These are phyloP conservation scores for Fusarium falciforme DNA, from an alignment of 2,329 filamentous ascomycete species.

Conservation along the genomic window DNA sequence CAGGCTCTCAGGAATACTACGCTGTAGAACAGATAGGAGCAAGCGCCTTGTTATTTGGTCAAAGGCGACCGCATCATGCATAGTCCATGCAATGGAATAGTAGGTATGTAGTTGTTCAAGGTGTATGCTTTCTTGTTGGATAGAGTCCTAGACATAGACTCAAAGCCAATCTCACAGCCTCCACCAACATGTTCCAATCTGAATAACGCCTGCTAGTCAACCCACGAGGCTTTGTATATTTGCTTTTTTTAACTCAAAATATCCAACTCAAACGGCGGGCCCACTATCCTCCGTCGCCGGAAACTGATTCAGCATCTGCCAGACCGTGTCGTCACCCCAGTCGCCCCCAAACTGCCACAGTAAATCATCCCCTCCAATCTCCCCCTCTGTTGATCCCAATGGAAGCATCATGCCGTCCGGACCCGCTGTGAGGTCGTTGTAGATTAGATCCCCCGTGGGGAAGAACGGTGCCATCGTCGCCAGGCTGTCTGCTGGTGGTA, in stretches of 20 bases:
- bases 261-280: slow-evolving; percentile 5
- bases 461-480: slow-evolving; percentile 65
- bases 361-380: slow-evolving; percentile 24
- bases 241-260: background rate
- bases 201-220: background rate
- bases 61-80: background rate
- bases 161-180: background rate
- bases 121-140: background rate
- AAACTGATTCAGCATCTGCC: slow-evolving; percentile 66
- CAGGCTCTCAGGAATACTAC: background rate
- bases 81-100: background rate
- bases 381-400: slow-evolving; percentile 17
- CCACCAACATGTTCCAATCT: background rate
- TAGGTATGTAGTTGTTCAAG: background rate
- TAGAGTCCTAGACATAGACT: background rate
- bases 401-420: slow-evolving; percentile 43
- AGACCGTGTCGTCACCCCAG: slow-evolving; percentile 66
- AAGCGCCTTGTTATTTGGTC: background rate
- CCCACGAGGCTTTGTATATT: background rate
- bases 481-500: slow-evolving; percentile 61
- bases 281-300: slow-evolving; percentile 43
- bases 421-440: slow-evolving; percentile 65
- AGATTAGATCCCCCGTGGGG: slow-evolving; percentile 67
- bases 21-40: background rate
- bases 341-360: slow-evolving; percentile 66